These are phyloP conservation scores for Cyberlindnera misumaiensis DNA, from an alignment of 805 yeast genomes.

Conservation along the genomic window DNA sequence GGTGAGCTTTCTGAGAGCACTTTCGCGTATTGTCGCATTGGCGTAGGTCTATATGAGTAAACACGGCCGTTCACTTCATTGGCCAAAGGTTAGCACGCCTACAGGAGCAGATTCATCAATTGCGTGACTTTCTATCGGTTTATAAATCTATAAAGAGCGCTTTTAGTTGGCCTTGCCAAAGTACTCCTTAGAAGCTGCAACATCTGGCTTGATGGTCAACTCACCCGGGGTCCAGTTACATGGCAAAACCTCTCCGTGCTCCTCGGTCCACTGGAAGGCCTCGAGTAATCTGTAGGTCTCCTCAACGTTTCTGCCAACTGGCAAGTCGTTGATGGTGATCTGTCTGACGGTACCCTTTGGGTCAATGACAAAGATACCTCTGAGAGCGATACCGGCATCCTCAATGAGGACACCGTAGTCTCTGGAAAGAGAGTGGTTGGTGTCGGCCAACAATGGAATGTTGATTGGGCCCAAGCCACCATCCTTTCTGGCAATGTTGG, in stretches of 20 bases:
- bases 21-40: no score
- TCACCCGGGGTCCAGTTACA: conserved; percentile 98
- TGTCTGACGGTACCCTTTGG: conserved; percentile 94
- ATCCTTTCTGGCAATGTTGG: conserved; percentile 90
- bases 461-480: conserved; percentile 97
- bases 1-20: no score
- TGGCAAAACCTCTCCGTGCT: conserved; percentile 99
- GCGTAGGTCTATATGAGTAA: no score
- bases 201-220: conserved; percentile 84
- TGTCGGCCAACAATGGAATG: conserved; percentile 94
- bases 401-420: conserved; percentile 97
- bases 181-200: conserved; percentile 72
- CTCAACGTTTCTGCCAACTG: conserved; percentile 98
- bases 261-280: conserved; percentile 99
- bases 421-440: conserved; percentile 88
- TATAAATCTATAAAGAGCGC: not conserved
- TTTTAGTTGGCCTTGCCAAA: conserved; percentile 50
- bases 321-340: conserved; percentile 95
- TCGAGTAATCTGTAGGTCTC: conserved; percentile 96
- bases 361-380: conserved; percentile 98
- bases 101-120: no score
- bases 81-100: no score
- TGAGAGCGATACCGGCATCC: conserved; percentile 94
- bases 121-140: no score
- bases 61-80: no score